Conservation (phyloP, 1,284 basidiomycete genomes). For the Bjerkandera adusta region DNA sequence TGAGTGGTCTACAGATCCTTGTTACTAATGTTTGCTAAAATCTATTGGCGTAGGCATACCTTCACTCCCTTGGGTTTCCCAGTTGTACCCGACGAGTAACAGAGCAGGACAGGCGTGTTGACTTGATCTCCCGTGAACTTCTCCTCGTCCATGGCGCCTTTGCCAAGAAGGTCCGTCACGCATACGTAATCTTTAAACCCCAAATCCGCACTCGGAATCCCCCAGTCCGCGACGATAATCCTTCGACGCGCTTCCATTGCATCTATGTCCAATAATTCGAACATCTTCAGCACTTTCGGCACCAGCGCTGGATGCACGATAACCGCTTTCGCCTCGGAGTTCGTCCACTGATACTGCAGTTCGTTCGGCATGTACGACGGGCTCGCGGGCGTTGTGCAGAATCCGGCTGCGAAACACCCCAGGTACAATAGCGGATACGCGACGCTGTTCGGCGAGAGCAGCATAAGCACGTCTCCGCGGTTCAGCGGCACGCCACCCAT, state of each 20-base stretch:
- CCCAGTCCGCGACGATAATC: slow-evolving; percentile 27
- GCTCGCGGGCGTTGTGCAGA: slow-evolving; percentile 34
- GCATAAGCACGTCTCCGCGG: slow-evolving; percentile 45
- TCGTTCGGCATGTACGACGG: slow-evolving; percentile 33
- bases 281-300: slow-evolving; percentile 29
- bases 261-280: slow-evolving; percentile 26
- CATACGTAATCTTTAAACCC: slow-evolving; percentile 8
- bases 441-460: slow-evolving; percentile 42
- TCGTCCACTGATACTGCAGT: slow-evolving; percentile 32
- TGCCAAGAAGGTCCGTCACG: slow-evolving; percentile 16
- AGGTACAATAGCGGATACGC: slow-evolving; percentile 42
- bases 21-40: neutral
- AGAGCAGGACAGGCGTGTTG: slow-evolving; percentile 39
- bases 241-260: slow-evolving; percentile 26
- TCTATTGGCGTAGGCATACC: slow-evolving; percentile 21
- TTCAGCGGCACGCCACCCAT: slow-evolving; percentile 46
- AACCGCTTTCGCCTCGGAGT: slow-evolving; percentile 39
- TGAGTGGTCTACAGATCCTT: slow-evolving; percentile 38
- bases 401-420: slow-evolving; percentile 34
- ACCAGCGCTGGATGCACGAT: slow-evolving; percentile 43
- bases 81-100: slow-evolving; percentile 52
- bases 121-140: slow-evolving; percentile 18
- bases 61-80: slow-evolving; percentile 41
- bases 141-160: slow-evolving; percentile 15
- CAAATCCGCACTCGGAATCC: neutral